Percentiles rank a stretch among this genome's conserved stretches.
phyloP scores from a whole-genome alignment of 2,329 filamentous ascomycete species.

The Biscogniauxia mediterranea region DNA sequence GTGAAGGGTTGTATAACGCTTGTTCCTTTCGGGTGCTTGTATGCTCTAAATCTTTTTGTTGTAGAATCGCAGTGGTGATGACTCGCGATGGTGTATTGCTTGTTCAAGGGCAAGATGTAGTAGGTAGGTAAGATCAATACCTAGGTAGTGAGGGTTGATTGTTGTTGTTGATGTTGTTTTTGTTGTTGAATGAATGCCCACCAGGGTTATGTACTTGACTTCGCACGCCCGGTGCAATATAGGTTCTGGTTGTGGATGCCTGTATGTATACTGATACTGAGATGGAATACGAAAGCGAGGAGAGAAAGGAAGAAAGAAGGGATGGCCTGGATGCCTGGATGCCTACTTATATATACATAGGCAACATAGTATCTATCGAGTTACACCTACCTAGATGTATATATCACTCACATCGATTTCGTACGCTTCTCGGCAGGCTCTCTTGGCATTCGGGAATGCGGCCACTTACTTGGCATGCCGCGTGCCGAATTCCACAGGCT shows the following conservation, averaged over 20 bases:
- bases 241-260: background rate
- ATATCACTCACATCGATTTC: background rate
- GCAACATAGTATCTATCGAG: background rate
- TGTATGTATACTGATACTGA: background rate
- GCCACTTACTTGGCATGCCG: background rate
- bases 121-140: no score
- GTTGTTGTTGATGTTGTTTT: no score
- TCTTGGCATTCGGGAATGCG: background rate
- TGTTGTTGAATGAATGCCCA: slow-evolving; percentile 23
- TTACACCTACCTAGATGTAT: background rate
- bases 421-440: background rate
- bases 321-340: background rate
- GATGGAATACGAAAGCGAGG: background rate
- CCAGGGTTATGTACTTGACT: slow-evolving; percentile 24
- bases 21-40: background rate
- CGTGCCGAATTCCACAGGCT: background rate
- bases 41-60: no score
- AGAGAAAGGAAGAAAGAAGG: background rate
- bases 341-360: background rate
- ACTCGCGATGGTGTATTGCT: no score
- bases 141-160: no score
- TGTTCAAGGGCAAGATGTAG: no score
- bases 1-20: background rate
- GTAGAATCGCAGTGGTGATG: no score
- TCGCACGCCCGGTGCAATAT: slow-evolving; percentile 25